Conservation (phyloP, 2,329 filamentous ascomycete species). For the Lasiodiplodia theobromae region DNA sequence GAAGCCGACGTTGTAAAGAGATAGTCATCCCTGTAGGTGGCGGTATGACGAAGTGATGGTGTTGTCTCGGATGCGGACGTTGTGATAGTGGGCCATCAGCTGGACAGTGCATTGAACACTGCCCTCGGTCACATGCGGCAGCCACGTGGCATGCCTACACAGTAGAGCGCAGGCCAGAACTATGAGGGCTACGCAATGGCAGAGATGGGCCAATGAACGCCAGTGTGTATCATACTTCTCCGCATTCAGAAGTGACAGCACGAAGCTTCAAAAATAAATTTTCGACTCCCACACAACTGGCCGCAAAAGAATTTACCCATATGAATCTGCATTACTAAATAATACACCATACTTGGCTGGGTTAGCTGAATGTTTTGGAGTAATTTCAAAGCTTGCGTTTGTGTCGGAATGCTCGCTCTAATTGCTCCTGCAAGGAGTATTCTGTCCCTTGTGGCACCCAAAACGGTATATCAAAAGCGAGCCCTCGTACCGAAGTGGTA, state of each 20-base stretch:
- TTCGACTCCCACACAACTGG: neutral
- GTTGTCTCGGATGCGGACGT: neutral
- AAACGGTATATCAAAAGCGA: too few relatives aligned
- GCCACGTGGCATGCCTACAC: neutral
- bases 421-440: too few relatives aligned
- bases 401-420: too few relatives aligned
- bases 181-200: neutral
- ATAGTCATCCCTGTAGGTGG: neutral
- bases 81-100: neutral
- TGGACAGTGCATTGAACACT: neutral
- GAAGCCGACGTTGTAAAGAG: neutral
- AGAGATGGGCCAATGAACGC: neutral
- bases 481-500: too few relatives aligned
- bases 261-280: neutral
- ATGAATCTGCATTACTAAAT: neutral
- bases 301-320: neutral
- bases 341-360: too few relatives aligned
- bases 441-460: too few relatives aligned
- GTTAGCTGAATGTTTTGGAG: too few relatives aligned
- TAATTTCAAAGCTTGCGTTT: too few relatives aligned
- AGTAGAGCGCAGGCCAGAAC: neutral
- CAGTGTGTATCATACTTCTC: neutral
- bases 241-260: neutral
- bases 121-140: neutral
- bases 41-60: neutral